Base-by-base conservation (phyloP, 2,329 filamentous ascomycete species). In the Fusarium anthophilum region DNA sequence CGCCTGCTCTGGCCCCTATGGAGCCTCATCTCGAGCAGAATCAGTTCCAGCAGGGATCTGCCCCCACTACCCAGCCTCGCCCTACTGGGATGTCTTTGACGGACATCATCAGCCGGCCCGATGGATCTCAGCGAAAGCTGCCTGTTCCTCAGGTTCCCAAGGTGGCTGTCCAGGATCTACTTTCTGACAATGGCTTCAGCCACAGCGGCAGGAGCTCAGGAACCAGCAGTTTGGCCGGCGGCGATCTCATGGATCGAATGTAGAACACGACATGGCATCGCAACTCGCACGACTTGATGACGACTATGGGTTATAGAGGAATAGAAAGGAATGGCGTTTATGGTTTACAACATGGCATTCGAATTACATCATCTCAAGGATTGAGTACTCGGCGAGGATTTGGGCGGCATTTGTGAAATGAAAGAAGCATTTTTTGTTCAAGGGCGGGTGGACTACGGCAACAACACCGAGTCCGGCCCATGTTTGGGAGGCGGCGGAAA, bases 121-220 rank as follows among this genome's bases (percentile, higher is more conserved):
- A 98, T 73, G 94, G 94, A 43, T 92, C 93, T 30, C 94, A 96
- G 84, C 88, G 96, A 77, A 98, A 98, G 83, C 87, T 98, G 24
- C 96, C 96, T 0, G 93, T 98, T 22, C 95, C 95, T 11, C 94
- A 96, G 83, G 90, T 95, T n/a, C 94, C 94, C 63, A 96, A 96
- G 82, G 93, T 97, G 48, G 93, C 93, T 5, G 92, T 97, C 10
- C 93, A 96, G 77, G 96, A 98, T 78, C 88, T 98, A 63, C 86
- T 97, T 67, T 92, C 92, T 71, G 87, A 90, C 4, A 88, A 85
- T 55, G 90, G 89, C 55, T 93, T 91, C 71, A 91, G 91, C 80
- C 87, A 89, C 55, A 95, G 93, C 70, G 93, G 93, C 61, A 91
- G 91, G 75, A 95, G 93, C 66, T 96, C 94, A 50, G 89, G 93